Base-by-base conservation (phyloP, 2,329 filamentous ascomycete genomes). In the Neocucurbitaria cava region DNA sequence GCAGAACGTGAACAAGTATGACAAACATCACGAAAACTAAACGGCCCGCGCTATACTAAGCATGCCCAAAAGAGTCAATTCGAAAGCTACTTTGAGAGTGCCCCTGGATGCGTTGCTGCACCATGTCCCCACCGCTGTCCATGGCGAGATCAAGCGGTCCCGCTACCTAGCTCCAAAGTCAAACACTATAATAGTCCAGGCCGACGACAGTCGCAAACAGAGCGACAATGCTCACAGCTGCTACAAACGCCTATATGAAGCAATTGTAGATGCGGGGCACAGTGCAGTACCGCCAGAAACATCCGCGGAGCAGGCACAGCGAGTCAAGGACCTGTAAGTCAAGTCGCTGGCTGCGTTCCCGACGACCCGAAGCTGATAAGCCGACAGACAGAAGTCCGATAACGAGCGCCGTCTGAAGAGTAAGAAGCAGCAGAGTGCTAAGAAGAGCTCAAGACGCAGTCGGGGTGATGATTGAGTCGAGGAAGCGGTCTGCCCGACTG, bases 1-100 rank as follows among this genome's bases (percentile, higher is more conserved):
- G 10, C 86, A 89, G 71, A 88, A 89, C 76, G 86, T 89, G 52
- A 89, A 89, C 75, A 89, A 89, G 86, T 88, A 65, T 58, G 64
- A 56, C 59, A 56, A 58, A 56, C 46, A n/a, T 49, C 33, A 52
- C 49, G 45, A 60, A 49, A 50, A 40, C 47, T 49, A 36, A 43
- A 55, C 54, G 56, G 48, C 55, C n/a, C 41, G 58, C 61, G 54
- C 64, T 60, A 54, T 57, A 49, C 64, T 67, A 61, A 66, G 83
- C 86, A 52, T 58, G 50, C 51, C 42, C 52, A 54, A 71, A n/a
- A 88, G 86, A 79, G 83, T 87, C 59, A 87, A 86, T 69, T 87
- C 86, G 31, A 89, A 89, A 77, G 86, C 85, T 52, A 88, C 85
- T n/a, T 71, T 89, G 30, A 83, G 81, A 61, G 74, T 88, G 30